Percentiles rank a stretch among this genome's conserved stretches.
Evolutionary conservation across 2,329 filamentous ascomycete genomes (phyloP).

Genomic region (Epichloe brachyelytri): DNA sequence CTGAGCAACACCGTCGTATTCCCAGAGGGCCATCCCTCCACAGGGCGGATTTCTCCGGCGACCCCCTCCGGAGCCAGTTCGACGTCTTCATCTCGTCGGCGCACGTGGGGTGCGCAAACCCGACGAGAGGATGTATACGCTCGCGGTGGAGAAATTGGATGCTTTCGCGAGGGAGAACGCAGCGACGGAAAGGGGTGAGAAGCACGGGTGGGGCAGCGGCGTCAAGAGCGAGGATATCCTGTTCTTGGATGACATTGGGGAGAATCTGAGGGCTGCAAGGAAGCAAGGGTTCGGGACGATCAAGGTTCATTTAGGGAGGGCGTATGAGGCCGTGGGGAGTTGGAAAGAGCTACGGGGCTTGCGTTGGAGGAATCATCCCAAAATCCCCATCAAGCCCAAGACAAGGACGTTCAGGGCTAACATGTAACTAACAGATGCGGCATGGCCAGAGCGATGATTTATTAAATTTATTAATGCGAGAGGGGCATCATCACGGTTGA

Average conservation of each 20-base stretch:
- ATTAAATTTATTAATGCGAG: not conserved
- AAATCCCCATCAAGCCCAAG: constrained; percentile 30
- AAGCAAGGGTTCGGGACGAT: constrained; percentile 66
- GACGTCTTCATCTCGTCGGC: constrained; percentile 82
- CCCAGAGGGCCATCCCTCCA: constrained; percentile 59
- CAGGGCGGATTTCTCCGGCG: constrained; percentile 31
- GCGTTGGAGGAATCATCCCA: constrained; percentile 44
- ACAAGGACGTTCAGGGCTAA: constrained; percentile 26
- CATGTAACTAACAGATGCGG: constrained; percentile 18
- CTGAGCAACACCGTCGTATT: constrained; percentile 87
- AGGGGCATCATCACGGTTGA: too few species aligned
- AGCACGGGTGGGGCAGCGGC: constrained; percentile 31
- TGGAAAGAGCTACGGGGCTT: constrained; percentile 65
- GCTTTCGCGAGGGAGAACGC: constrained; percentile 44
- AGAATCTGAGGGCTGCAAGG: constrained; percentile 74
- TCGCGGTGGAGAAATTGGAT: constrained; percentile 55
- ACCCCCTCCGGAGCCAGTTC: constrained; percentile 55
- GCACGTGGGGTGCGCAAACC: constrained; percentile 79
- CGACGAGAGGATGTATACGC: constrained; percentile 65
- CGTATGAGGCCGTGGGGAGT: constrained; percentile 67
- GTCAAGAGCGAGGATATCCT: constrained; percentile 57
- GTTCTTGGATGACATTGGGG: constrained; percentile 89
- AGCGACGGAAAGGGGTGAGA: constrained; percentile 21
- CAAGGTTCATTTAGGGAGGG: constrained; percentile 68
- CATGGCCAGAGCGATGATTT: not conserved